These are phyloP conservation scores for Hymenoscyphus fructigenus DNA, from an alignment of 2,329 filamentous ascomycete genomes.

Conservation along the genomic window DNA sequence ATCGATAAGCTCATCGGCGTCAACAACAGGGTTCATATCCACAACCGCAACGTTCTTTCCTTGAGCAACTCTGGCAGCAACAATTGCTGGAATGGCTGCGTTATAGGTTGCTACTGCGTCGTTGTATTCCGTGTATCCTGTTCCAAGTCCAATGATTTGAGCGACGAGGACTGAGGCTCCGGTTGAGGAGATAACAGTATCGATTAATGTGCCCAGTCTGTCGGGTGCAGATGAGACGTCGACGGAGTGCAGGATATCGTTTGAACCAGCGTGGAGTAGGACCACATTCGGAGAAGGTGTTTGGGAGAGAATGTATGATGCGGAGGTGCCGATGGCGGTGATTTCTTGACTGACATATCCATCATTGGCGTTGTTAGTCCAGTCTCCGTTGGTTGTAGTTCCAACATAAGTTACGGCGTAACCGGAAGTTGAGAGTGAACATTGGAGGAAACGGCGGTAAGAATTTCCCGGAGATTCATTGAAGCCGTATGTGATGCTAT, in stretches of 20 bases:
- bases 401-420: slow-evolving; percentile 8
- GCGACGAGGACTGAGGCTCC: neutral
- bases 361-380: slow-evolving; percentile 10
- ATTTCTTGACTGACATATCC: slow-evolving; percentile 7
- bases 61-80: neutral
- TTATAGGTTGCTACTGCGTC: slow-evolving; percentile 5
- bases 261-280: slow-evolving; percentile 9
- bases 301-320: neutral
- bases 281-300: slow-evolving; percentile 7
- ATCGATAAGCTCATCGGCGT: neutral
- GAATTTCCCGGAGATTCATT: neutral
- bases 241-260: neutral
- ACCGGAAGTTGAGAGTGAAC: neutral
- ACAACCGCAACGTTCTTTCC: slow-evolving; percentile 1
- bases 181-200: neutral
- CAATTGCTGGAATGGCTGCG: neutral
- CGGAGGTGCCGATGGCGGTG: neutral
- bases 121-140: neutral
- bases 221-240: neutral
- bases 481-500: slow-evolving; percentile 8
- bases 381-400: neutral
- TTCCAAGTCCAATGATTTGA: slow-evolving; percentile 4
- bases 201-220: slow-evolving; percentile 3
- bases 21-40: neutral
- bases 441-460: slow-evolving; percentile 9